phyloP scores from a whole-genome alignment of 2,329 filamentous ascomycete genomes.

The Alternaria ethzedia region DNA sequence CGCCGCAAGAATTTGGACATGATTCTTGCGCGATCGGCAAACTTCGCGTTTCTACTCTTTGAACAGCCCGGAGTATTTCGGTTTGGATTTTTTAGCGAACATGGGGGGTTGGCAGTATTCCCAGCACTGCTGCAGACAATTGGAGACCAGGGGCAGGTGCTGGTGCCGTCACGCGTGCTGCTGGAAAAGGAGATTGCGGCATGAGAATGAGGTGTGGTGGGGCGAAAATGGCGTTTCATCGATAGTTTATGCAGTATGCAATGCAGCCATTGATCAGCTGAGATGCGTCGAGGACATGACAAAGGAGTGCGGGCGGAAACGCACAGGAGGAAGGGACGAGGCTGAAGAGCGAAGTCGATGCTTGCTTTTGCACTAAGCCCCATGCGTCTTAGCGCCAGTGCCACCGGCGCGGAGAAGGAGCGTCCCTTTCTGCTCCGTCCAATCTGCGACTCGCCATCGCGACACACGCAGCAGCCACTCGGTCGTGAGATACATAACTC shows the following conservation, averaged over 20 bases:
- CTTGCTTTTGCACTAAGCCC: neutral
- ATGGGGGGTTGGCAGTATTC: conserved; percentile 26
- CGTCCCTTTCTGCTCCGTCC: neutral
- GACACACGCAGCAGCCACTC: neutral
- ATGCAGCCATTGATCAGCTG: neutral
- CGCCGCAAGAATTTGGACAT: conserved; percentile 37
- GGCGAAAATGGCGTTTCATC: neutral
- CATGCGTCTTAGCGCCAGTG: neutral
- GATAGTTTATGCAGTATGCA: neutral
- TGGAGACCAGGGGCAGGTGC: conserved; percentile 29
- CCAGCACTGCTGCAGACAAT: conserved; percentile 38
- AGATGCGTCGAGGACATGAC: neutral
- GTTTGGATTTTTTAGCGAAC: conserved; percentile 31
- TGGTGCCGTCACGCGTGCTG: conserved; percentile 20
- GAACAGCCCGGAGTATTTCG: conserved; percentile 36
- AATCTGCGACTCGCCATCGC: neutral
- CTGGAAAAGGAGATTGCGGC: conserved; percentile 22
- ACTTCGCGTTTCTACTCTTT: conserved; percentile 33
- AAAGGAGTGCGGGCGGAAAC: neutral
- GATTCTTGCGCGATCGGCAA: conserved; percentile 36
- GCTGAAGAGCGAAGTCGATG: conserved; percentile 10
- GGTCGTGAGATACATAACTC: neutral
- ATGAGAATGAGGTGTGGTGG: neutral
- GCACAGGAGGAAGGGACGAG: conserved; percentile 1
- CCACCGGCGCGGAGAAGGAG: neutral